Base-by-base conservation (phyloP, 805 yeast species). In the Cyberlindnera misumaiensis region DNA sequence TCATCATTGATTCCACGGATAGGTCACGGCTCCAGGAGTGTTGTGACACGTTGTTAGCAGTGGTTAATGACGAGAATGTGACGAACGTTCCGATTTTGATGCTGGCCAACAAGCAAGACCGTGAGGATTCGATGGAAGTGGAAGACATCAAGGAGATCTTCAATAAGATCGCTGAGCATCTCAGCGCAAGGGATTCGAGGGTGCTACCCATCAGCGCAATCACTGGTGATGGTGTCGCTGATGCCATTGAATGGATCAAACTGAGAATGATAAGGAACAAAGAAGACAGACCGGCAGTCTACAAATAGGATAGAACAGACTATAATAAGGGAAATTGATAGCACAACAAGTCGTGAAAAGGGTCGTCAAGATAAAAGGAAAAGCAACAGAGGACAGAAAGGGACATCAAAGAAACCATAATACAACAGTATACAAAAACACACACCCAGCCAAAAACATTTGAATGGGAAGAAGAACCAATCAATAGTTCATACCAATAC, bases 71-170 rank as follows among this genome's bases (percentile, higher is more conserved):
- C 42, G 67, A 68, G 14, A 34, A 40, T 4, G 65, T 73, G 11
- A 85, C 80, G 40, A 88, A 94, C 24, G 81, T 88, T 13, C 98
- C 97, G 2, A 77, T 90, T 9, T 67, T 90, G 41, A 90, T 90
- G 96, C 68, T 90, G 53, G 97, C 97, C 7, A 90, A 93, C 59
- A 93, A 93, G 58, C 96, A 89, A 64, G 97, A 93, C 55, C 58
- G 78, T 27, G 77, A 75, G 40, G 79, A 75, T 35, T 73, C 79
- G 42, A 61, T 83, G 60, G 90, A 83, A 55, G 80, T 83, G 14
- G 84, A 78, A 48, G 83, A 83, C 60, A 72, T 93, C 55, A 80
- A 90, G 67, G 75, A 93, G 72, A 64, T 90, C 48, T 73, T 90
- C 70, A 77, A 93, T 66, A 70, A 81, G 56, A 75, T 84, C 53